A percentile compares a stretch with the other conserved stretches of the same genome.
phyloP scores from a whole-genome alignment of 2,329 filamentous ascomycete species.

The Corinectria fuckeliana region DNA sequence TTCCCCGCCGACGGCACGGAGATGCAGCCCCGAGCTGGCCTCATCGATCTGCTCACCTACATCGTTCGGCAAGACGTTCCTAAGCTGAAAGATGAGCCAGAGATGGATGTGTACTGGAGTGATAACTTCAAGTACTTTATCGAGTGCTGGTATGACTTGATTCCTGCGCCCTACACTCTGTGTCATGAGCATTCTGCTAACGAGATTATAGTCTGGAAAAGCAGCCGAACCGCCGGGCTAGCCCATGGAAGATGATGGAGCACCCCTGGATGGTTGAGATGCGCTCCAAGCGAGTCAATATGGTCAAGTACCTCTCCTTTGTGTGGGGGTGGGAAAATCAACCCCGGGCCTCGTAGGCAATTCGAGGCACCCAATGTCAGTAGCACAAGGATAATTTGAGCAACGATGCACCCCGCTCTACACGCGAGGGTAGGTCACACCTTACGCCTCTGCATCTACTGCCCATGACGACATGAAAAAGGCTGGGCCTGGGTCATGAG shows the following conservation, averaged over 20 bases:
- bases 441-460: conserved; percentile 9
- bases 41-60: conserved; percentile 96
- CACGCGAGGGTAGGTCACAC: conserved; percentile 8
- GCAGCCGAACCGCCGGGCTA: conserved; percentile 83
- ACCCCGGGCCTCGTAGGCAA: conserved; percentile 29
- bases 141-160: conserved; percentile 86
- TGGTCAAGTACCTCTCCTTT: conserved; percentile 90
- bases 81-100: conserved; percentile 92
- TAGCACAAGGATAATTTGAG: conserved; percentile 18
- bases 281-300: conserved; percentile 94
- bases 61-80: conserved; percentile 96
- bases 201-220: conserved; percentile 79
- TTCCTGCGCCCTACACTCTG: neutral
- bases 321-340: conserved; percentile 92
- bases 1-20: conserved; percentile 97
- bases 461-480: conserved; percentile 23
- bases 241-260: conserved; percentile 98
- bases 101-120: conserved; percentile 90
- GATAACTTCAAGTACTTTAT: conserved; percentile 99
- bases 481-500: conserved; percentile 30
- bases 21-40: conserved; percentile 88
- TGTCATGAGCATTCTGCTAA: conserved; percentile 31
- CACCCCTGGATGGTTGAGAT: conserved; percentile 99
- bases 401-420: conserved; percentile 16
- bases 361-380: conserved; percentile 17